These are phyloP conservation scores for Eudorina sp. DNA, from an alignment of 139 green algal genomes.

Conservation along the genomic window DNA sequence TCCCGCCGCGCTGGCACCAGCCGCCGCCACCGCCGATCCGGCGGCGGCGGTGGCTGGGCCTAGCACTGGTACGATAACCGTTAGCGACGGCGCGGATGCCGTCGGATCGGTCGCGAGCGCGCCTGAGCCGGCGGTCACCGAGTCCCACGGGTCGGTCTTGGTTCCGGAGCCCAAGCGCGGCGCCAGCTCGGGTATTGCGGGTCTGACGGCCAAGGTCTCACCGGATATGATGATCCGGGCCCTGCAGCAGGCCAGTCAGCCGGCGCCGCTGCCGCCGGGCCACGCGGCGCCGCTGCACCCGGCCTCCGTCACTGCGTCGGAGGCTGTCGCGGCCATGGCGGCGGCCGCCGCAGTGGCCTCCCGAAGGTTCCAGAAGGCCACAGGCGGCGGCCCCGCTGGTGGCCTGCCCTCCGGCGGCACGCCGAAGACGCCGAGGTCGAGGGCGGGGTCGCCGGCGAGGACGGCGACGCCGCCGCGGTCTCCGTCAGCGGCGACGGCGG, in stretches of 20 bases:
- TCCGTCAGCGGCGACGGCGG: neutral
- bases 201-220: neutral
- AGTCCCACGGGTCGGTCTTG: no score
- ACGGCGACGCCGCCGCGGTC: neutral
- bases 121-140: no score
- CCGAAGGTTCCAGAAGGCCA: neutral
- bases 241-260: neutral
- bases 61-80: no score
- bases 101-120: no score
- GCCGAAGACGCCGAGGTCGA: neutral
- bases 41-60: no score
- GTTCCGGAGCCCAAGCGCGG: no score
- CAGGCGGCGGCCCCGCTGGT: neutral
- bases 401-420: neutral
- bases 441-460: neutral
- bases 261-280: slow-evolving; percentile 22
- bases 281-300: slow-evolving; percentile 6
- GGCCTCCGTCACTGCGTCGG: neutral
- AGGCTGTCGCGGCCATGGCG: neutral
- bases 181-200: no score
- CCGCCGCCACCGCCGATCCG: neutral
- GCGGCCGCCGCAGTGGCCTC: neutral
- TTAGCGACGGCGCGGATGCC: no score
- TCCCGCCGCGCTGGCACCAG: neutral
- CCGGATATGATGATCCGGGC: neutral